Evolutionary conservation across 352 stramenopile genomes (phyloP).

Genomic region (Globisporangium ultimum): DNA sequence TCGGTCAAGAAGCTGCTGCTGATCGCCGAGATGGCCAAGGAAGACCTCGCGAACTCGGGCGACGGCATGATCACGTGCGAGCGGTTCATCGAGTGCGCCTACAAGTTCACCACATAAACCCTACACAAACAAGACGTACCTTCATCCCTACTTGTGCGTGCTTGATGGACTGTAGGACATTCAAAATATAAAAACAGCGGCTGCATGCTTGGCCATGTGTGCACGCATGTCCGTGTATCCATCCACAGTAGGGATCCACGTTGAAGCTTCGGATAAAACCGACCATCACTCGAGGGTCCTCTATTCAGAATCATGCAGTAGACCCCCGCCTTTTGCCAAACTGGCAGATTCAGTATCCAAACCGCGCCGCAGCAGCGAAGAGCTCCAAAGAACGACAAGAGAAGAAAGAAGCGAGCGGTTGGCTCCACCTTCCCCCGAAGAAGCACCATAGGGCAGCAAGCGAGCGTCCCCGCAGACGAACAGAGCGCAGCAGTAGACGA

Average conservation of each 20-base stretch:
- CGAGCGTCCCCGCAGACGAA: constrained; percentile 11
- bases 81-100: constrained; percentile 81
- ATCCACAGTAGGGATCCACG: not conserved
- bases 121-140: not conserved
- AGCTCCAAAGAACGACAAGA: too few relatives aligned
- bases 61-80: constrained; percentile 69
- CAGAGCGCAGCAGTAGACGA: constrained; percentile 5
- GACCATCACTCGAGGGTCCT: not conserved
- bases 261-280: not conserved
- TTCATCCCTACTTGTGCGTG: too few relatives aligned
- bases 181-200: too few relatives aligned
- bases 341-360: too few relatives aligned
- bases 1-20: constrained; percentile 98
- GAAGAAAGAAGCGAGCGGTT: too few relatives aligned
- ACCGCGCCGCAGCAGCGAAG: too few relatives aligned
- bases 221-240: constrained; percentile 8
- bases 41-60: constrained; percentile 64
- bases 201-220: not conserved
- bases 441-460: constrained; percentile 32
- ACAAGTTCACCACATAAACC: constrained; percentile 62
- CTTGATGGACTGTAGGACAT: too few relatives aligned
- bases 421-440: too few relatives aligned
- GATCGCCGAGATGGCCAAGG: constrained; percentile 96
- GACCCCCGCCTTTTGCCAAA: not conserved
- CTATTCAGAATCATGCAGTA: not conserved